A percentile compares a stretch with the other conserved stretches of the same genome.
Conservation (phyloP, 139 green algal genomes). For the Zygnema cylindricum region DNA sequence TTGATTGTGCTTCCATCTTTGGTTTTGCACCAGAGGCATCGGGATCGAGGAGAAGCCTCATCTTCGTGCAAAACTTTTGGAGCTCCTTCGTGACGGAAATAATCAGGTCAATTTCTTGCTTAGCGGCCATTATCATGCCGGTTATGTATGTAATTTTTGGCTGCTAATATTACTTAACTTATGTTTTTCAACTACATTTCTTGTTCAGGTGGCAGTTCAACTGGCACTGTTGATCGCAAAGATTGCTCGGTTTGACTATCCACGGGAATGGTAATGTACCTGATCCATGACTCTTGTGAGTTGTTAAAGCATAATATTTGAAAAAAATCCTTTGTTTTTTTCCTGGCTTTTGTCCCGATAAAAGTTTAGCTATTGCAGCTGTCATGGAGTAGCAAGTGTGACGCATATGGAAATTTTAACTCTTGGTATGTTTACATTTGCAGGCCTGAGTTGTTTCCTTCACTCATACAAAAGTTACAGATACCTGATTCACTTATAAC, state of each 20-base stretch:
- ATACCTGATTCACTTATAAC: constrained; percentile 10
- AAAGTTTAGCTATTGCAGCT: too few relatives aligned
- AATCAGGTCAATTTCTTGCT: constrained; percentile 72
- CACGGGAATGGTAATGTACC: constrained; percentile 79
- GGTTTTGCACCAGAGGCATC: constrained; percentile 75
- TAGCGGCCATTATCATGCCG: not conserved
- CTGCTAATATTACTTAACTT: not conserved
- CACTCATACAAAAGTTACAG: constrained; percentile 72
- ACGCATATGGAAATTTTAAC: too few relatives aligned
- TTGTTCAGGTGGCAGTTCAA: constrained; percentile 80
- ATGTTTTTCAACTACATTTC: not conserved
- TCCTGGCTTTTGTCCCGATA: too few relatives aligned
- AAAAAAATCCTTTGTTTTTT: too few relatives aligned
- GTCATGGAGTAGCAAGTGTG: too few relatives aligned
- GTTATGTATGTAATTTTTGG: not conserved
- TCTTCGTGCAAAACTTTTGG: constrained; percentile 74
- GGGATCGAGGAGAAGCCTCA: constrained; percentile 80
- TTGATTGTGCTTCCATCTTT: too few relatives aligned
- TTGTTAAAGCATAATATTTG: too few relatives aligned
- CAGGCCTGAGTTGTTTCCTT: constrained; percentile 76
- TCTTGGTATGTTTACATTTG: not conserved
- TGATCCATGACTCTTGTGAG: too few relatives aligned
- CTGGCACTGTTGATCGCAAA: constrained; percentile 86
- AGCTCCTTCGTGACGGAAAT: constrained; percentile 80
- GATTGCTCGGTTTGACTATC: constrained; percentile 88